Conservation (phyloP, 805 yeast genomes). For the Candida schatavii region DNA sequence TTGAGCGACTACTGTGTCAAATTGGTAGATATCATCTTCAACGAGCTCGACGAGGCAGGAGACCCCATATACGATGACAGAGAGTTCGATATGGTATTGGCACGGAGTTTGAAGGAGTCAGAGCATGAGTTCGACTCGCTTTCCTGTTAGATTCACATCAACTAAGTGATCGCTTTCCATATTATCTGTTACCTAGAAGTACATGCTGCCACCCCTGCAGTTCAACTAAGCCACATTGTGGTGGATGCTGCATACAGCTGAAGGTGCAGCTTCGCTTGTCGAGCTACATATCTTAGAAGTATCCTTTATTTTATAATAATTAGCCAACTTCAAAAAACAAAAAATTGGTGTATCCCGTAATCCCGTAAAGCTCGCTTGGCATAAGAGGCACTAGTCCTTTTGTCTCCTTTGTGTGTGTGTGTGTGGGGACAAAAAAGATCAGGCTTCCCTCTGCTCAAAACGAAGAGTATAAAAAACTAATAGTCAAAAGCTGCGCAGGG, state of each 20-base stretch:
- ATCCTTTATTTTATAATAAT: constrained; percentile 4
- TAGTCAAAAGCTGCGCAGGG: too few relatives aligned
- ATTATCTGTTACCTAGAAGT: too few relatives aligned
- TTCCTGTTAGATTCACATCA: constrained; percentile 7
- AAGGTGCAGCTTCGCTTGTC: too few relatives aligned
- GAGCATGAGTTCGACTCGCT: constrained; percentile 34
- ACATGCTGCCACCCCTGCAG: background rate
- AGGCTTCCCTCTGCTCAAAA: too few relatives aligned
- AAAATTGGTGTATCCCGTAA: too few relatives aligned
- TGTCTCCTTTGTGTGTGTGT: constrained; percentile 11
- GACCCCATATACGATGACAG: constrained; percentile 17
- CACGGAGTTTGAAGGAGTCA: constrained; percentile 24
- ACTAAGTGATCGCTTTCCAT: too few relatives aligned
- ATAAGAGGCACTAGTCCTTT: too few relatives aligned
- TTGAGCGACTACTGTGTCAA: constrained; percentile 34
- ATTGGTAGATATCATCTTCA: constrained; percentile 28
- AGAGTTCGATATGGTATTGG: constrained; percentile 28
- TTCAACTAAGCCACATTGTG: background rate
- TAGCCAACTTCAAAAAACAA: constrained; percentile 4
- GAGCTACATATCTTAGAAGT: background rate
- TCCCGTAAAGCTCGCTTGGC: too few relatives aligned
- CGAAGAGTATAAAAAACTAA: too few relatives aligned
- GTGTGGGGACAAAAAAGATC: constrained; percentile 3
- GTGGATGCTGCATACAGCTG: too few relatives aligned
- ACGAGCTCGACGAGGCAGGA: constrained; percentile 25